These are phyloP conservation scores for Millerozyma miso DNA, from an alignment of 805 yeast species.

Conservation along the genomic window DNA sequence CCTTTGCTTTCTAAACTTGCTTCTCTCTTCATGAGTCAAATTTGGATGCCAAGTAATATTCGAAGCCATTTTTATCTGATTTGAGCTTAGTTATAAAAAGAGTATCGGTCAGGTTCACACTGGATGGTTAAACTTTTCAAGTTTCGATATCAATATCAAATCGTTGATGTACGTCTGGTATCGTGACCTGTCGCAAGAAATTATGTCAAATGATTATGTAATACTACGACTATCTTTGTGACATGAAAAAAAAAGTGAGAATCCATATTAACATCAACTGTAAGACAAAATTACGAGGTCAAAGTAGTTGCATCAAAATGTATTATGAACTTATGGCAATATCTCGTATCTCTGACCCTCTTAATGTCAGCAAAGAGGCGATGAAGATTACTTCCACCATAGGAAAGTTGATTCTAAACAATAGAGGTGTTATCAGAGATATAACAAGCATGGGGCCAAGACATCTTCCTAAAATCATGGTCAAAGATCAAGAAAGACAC, in stretches of 20 bases:
- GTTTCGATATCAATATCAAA: too few relatives aligned
- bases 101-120: too few relatives aligned
- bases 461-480: conserved; percentile 74
- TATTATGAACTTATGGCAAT: conserved; percentile 87
- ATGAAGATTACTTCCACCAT: conserved; percentile 52
- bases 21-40: conserved; percentile 78
- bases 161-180: not conserved
- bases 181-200: not conserved
- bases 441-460: conserved; percentile 75
- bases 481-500: conserved; percentile 83
- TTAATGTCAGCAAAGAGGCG: conserved; percentile 37
- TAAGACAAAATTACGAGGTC: not conserved
- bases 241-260: not conserved
- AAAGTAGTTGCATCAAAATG: conserved; percentile 40
- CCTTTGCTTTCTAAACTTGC: conserved; percentile 63
- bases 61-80: conserved; percentile 64
- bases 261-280: not conserved
- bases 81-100: not conserved
- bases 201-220: not conserved
- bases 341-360: conserved; percentile 69
- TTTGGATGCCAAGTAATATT: conserved; percentile 97
- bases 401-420: conserved; percentile 76
- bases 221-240: not conserved
- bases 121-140: too few relatives aligned
- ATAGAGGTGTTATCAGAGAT: conserved; percentile 91